Percentiles rank a stretch among this genome's conserved stretches.
Conservation (phyloP, 768 basidiomycete species). For the Rhodotorula graminis region DNA sequence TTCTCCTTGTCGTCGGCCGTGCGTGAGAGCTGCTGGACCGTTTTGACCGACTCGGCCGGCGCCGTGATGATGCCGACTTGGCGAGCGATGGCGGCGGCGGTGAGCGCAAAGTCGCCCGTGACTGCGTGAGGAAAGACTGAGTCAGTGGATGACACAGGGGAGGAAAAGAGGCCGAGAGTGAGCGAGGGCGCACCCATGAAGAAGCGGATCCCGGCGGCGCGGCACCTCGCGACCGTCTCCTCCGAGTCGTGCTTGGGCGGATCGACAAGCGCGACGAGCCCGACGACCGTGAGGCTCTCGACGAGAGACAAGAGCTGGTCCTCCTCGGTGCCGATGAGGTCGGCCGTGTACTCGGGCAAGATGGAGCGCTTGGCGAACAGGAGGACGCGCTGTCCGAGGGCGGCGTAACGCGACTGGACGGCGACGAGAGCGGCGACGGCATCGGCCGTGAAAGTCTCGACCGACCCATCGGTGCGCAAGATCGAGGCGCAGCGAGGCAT, state of each 20-base stretch:
- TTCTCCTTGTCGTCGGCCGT: slow-evolving; percentile 9
- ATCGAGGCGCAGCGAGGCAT: slow-evolving; percentile 48
- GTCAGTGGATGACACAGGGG: not conserved
- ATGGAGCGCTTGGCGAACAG: slow-evolving; percentile 55
- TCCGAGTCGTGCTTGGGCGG: slow-evolving; percentile 58
- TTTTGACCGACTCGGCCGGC: not conserved
- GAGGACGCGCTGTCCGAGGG: slow-evolving; percentile 61
- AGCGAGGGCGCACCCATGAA: slow-evolving; percentile 50
- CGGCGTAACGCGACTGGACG: slow-evolving; percentile 53
- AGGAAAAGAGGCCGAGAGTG: not conserved
- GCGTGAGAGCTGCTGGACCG: not conserved
- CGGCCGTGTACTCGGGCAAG: slow-evolving; percentile 19
- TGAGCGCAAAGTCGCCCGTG: slow-evolving; percentile 56
- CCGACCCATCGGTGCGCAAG: slow-evolving; percentile 47
- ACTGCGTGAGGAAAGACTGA: not conserved
- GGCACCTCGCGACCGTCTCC: slow-evolving; percentile 50
- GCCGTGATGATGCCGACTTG: slow-evolving; percentile 58
- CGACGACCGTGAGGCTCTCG: slow-evolving; percentile 55
- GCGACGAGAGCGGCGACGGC: slow-evolving; percentile 37
- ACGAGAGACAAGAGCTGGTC: slow-evolving; percentile 49
- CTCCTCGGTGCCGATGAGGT: slow-evolving; percentile 44
- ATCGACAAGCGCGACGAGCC: slow-evolving; percentile 60
- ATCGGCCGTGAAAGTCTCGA: slow-evolving; percentile 45
- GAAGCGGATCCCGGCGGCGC: slow-evolving; percentile 58
- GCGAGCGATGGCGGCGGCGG: slow-evolving; percentile 59